Evolutionary conservation across 306 rosid genomes (phyloP).

Genomic region (Inga leiocalycina): DNA sequence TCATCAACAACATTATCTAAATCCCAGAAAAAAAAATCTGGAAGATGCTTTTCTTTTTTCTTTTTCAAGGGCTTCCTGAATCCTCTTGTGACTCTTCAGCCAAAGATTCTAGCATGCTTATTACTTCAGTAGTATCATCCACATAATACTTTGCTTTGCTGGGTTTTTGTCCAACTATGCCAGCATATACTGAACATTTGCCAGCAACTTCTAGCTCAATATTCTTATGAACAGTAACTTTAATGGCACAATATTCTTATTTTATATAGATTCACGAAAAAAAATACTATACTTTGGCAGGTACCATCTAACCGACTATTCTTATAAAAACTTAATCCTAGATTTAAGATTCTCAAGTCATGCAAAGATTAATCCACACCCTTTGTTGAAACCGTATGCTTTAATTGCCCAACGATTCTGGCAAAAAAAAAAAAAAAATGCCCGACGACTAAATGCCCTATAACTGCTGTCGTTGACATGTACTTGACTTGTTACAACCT

Average conservation of each 20-base stretch:
- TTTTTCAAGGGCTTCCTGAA: slow-evolving; percentile 33
- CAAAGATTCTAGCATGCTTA: slow-evolving; percentile 65
- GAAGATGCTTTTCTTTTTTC: background rate
- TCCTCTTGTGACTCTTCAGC: slow-evolving; percentile 58
- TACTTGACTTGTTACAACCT: background rate
- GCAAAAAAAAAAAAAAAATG: too few species aligned
- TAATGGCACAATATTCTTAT: too few species aligned
- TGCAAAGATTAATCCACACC: background rate
- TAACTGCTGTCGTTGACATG: background rate
- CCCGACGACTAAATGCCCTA: background rate
- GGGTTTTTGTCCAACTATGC: slow-evolving; percentile 87
- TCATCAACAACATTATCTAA: slow-evolving; percentile 25
- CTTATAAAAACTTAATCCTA: background rate
- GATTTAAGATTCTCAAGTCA: background rate
- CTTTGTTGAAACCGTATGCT: background rate
- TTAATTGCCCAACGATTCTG: too few species aligned
- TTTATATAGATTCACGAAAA: too few species aligned
- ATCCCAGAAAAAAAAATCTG: slow-evolving; percentile 27
- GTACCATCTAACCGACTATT: background rate
- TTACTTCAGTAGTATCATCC: slow-evolving; percentile 68
- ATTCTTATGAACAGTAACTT: too few species aligned
- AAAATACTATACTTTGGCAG: background rate
- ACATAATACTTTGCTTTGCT: slow-evolving; percentile 79
- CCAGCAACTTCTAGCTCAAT: too few species aligned
- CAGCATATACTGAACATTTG: slow-evolving; percentile 62